Evolutionary conservation across 257 asterid species (phyloP).

Genomic region (Ocimum tenuiflorum): DNA sequence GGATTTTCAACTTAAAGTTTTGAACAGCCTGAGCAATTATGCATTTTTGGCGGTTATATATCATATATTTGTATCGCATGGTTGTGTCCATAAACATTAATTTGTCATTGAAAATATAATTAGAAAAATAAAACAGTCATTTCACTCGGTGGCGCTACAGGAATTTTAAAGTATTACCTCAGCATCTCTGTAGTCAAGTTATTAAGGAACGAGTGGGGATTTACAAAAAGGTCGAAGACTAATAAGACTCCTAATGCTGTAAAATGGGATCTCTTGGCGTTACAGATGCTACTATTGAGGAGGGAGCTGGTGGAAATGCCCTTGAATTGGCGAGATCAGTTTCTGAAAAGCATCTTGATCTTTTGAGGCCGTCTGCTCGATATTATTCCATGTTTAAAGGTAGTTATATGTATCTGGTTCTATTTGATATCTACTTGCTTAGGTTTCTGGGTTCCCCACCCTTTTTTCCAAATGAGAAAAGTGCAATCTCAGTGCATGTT

Average conservation of each 20-base stretch:
- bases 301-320: conserved; percentile 60
- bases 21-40: background rate
- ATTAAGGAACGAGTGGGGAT: conserved; percentile 1
- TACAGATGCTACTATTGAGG: conserved; percentile 69
- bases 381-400: conserved; percentile 79
- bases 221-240: background rate
- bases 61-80: background rate
- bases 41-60: background rate
- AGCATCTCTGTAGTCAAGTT: conserved; percentile 10
- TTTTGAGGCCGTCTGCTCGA: conserved; percentile 92
- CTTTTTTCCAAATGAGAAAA: background rate
- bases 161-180: too few relatives aligned
- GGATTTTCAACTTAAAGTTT: background rate
- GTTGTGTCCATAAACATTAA: background rate
- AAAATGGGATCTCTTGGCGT: conserved; percentile 46
- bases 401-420: conserved; percentile 32
- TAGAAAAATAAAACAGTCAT: background rate
- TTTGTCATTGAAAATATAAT: background rate
- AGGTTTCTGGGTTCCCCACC: background rate
- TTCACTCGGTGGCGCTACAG: background rate
- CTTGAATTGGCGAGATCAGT: conserved; percentile 74
- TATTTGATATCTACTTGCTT: background rate
- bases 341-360: conserved; percentile 90
- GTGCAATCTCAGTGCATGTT: background rate
- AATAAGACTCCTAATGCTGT: conserved; percentile 26